phyloP scores from a whole-genome alignment of 2,329 filamentous ascomycete genomes.

The Phoma sp. region DNA sequence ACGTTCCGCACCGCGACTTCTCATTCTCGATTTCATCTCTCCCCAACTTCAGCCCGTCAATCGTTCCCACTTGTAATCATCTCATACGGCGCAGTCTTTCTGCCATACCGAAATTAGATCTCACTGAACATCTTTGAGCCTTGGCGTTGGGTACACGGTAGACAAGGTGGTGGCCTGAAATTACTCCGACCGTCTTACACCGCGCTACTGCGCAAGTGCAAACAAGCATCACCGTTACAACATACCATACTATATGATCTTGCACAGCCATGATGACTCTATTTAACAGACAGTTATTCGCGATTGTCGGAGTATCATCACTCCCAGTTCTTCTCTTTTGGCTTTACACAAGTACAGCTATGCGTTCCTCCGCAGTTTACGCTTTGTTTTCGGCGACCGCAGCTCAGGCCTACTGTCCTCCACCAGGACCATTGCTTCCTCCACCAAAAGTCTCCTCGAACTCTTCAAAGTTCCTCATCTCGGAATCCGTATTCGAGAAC shows the following conservation, averaged over 20 bases:
- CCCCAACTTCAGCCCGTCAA: background rate
- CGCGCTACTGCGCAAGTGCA: background rate
- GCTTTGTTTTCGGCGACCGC: background rate
- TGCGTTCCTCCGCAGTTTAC: background rate
- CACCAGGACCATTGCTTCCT: constrained; percentile 32
- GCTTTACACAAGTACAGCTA: constrained; percentile 3
- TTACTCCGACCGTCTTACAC: constrained; percentile 2
- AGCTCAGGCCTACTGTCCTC: constrained; percentile 25
- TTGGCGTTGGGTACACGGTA: no score
- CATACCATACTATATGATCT: no score
- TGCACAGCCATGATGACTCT: constrained; percentile 4
- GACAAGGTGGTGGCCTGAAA: background rate
- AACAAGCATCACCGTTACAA: background rate
- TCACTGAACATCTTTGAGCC: no score
- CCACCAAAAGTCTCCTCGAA: constrained; percentile 17
- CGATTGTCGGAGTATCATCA: background rate
- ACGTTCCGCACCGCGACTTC: background rate
- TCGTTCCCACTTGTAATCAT: background rate
- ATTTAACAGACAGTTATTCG: background rate
- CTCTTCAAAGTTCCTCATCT: constrained; percentile 8
- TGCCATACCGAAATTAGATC: no score
- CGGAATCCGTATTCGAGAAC: constrained; percentile 8
- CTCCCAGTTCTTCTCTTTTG: constrained; percentile 5
- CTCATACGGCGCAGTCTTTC: no score
- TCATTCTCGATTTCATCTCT: background rate